Evolutionary conservation across 2,329 filamentous ascomycete species (phyloP).

Genomic region (Colletotrichum viniferum): DNA sequence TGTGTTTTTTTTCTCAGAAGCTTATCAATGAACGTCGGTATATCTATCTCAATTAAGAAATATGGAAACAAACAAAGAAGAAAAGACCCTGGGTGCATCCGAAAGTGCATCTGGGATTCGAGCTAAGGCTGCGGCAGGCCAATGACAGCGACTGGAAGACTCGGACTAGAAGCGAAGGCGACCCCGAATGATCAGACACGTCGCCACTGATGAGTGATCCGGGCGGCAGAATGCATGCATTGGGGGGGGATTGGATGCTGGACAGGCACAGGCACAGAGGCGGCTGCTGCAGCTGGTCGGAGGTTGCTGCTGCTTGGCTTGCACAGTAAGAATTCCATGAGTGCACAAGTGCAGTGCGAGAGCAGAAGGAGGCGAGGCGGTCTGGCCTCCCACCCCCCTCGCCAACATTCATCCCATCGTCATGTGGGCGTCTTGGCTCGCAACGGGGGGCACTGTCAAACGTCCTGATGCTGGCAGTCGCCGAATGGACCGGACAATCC

Average conservation of each 20-base stretch:
- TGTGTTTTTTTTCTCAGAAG: not conserved
- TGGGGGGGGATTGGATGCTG: not conserved
- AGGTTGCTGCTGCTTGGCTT: not conserved
- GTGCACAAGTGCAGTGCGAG: not conserved
- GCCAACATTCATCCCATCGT: not conserved
- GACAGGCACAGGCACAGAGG: not conserved
- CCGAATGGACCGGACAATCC: not conserved
- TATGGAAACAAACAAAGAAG: not conserved
- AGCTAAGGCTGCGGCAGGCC: conserved; percentile 1
- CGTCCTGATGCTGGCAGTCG: not conserved
- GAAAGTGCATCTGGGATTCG: not conserved
- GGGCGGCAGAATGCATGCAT: not conserved
- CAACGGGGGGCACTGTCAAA: not conserved
- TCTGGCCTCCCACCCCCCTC: not conserved
- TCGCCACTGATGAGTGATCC: conserved; percentile 1
- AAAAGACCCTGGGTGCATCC: conserved; percentile 16
- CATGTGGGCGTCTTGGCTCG: conserved; percentile 7
- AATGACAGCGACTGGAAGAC: not conserved
- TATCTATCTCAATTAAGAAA: not conserved
- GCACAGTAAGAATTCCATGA: not conserved
- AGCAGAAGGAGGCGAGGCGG: not conserved
- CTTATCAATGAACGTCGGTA: not conserved
- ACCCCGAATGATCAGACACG: not conserved
- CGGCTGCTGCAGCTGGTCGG: not conserved
- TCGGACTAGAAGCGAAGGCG: not conserved